Base-by-base conservation (phyloP, 306 rosid genomes). In the Castanea crenata region DNA sequence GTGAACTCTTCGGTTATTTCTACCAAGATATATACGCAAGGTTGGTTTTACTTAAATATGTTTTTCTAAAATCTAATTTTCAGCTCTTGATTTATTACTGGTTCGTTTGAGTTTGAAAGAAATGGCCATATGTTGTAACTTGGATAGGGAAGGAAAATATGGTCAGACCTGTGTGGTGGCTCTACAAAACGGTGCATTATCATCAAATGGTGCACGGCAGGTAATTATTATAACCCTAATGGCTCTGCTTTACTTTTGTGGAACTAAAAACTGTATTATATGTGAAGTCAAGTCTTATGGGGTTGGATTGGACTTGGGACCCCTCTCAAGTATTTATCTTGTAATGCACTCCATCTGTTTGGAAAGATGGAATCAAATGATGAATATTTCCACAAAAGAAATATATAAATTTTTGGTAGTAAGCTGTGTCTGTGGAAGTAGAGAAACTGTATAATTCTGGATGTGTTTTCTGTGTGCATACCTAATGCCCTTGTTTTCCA, bases 1-100 rank as follows among this genome's bases (percentile, higher is more conserved):
- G 91, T 55, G 92, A 93, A 90, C 86, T 91, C 38, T 82, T 91
- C 80, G 99, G 99, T 75, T 93, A 93, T 84, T 91, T 93, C 88
- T 95, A 89, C 88, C 92, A 91, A 49, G 98, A 95, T 82, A 76
- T 93, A 77, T 91, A 88, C 75, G 63, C 87, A 74, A 93, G 99
- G 99, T 95, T 74, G 77, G 44, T 73, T 32, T 69, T 65, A 73
- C 49, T 71, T 81, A 64, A 65, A 41, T 41, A 41, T 41, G 46
- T 38, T 71, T 18, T 61, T 61, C 51, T 3, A 8, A 41, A 41
- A 41, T 8, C 11, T 41, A 41, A 74, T 21, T 55, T 76, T 14
- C 21, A 41, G 76, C 21, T 61, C 29, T 87, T 49, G 49, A 56
- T 16, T 72, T 29, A 31, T 46, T 78, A 38, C 64, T 74, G 29